Percentiles rank a stretch among this genome's conserved stretches.
Evolutionary conservation across 495 filamentous ascomycete genomes (phyloP).

Genomic region (Pseudevernia furfuracea): DNA sequence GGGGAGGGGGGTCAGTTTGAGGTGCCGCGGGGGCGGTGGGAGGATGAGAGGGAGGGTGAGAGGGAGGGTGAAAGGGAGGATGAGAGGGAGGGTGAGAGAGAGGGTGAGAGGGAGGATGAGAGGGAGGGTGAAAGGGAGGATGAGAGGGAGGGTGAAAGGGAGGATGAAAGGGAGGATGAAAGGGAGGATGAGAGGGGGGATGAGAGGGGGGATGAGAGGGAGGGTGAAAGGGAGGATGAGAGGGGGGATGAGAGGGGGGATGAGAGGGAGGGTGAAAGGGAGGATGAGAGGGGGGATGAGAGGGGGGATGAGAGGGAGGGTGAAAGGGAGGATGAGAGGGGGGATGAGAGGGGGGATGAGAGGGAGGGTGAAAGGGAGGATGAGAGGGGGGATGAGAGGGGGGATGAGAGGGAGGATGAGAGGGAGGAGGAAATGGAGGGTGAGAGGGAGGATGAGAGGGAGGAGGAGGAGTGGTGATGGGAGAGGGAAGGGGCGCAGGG

Average conservation of each 20-base stretch:
- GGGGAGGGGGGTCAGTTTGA: not conserved
- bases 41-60: not conserved
- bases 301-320: not conserved
- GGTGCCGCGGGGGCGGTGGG: not conserved
- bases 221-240: not conserved
- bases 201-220: no score
- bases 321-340: not conserved
- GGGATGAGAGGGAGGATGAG: not conserved
- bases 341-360: not conserved
- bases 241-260: not conserved
- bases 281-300: not conserved
- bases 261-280: not conserved
- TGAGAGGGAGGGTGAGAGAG: no score
- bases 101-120: not conserved
- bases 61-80: not conserved
- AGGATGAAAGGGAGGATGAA: not conserved
- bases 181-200: not conserved
- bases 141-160: no score
- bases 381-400: not conserved
- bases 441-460: not conserved
- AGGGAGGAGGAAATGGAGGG: no score
- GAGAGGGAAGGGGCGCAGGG: no score
- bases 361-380: not conserved
- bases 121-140: not conserved
- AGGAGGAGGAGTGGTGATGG: no score